phyloP scores from a whole-genome alignment of 1,139 yeast species.

The Pichia sorboxylosa region DNA sequence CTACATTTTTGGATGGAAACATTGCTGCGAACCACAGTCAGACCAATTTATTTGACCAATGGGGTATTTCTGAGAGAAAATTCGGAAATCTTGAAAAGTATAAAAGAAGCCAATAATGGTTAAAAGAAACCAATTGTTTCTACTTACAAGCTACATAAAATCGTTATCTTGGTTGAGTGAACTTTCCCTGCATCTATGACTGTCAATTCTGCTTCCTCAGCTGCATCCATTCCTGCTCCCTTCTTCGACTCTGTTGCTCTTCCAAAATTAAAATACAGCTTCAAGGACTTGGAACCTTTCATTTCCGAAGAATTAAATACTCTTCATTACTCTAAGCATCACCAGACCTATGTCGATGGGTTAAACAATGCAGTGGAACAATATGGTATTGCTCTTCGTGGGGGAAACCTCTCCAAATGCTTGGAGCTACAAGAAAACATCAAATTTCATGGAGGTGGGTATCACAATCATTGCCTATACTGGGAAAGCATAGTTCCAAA shows the following conservation, averaged over 20 bases:
- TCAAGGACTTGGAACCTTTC: slow-evolving; percentile 80
- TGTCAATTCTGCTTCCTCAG: too few species aligned
- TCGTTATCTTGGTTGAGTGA: too few species aligned
- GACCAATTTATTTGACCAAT: too few species aligned
- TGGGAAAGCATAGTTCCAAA: slow-evolving; percentile 88
- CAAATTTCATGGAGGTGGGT: slow-evolving; percentile 95
- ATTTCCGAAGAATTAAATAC: slow-evolving; percentile 87
- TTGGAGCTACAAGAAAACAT: slow-evolving; percentile 68
- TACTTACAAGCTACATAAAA: too few species aligned
- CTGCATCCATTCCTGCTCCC: neutral
- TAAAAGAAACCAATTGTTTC: too few species aligned
- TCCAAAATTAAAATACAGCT: slow-evolving; percentile 83
- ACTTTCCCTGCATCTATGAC: too few species aligned
- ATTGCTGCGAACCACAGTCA: too few species aligned
- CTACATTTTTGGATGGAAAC: too few species aligned
- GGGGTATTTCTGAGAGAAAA: too few species aligned
- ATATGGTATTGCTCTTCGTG: slow-evolving; percentile 55
- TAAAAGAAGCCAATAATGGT: too few species aligned
- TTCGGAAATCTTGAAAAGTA: too few species aligned
- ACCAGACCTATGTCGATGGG: slow-evolving; percentile 87
- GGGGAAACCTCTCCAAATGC: slow-evolving; percentile 54
- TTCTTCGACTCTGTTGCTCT: slow-evolving; percentile 48
- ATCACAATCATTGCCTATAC: slow-evolving; percentile 73
- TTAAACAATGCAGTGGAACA: slow-evolving; percentile 77
- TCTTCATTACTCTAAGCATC: slow-evolving; percentile 85